Evolutionary conservation across 2,329 filamentous ascomycete species (phyloP), one percentile per base, ranked within the genome.

Genomic region (Albophoma yamanashiensis): DNA sequence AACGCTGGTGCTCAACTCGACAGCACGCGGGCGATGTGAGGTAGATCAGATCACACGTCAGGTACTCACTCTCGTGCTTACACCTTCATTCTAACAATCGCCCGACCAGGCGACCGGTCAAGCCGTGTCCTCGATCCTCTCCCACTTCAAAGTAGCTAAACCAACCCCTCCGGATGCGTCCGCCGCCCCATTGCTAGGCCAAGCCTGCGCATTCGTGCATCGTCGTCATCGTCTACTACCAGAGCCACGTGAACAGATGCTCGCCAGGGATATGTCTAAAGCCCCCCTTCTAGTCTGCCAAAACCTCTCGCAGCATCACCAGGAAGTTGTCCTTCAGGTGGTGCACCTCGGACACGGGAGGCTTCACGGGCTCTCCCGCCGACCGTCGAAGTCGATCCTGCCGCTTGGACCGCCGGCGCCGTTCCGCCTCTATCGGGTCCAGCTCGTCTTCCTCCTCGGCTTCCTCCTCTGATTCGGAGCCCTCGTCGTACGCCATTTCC

Each of bases 341-440:
- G 69, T 89, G 80, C 58, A 96, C 82, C 77, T 96, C 92, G 31
- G 74, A 78, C n/a, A 96, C 84, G 1, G 79, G 75, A 4, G 92
- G 92, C 76, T 96, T 97, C 58, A 80, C 78, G 1, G 92, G 92
- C 76, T 96, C 91, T 39, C 92, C 92, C 1, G 92, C 91, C 52
- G 83, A 88, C 58, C 91, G 81, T 64, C 91, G 83, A 58, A 99
- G 79, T 62, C 89, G 84, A 70, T 96, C 92, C 69, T 92, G 89
- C 66, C 83, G 85, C 77, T 87, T 89, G 11, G 85, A 82, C 64
- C 93, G 82, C 62, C 91, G 82, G 68, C 87, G 89, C 62, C 93
- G 80, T 78, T 97, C 94, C 7, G 90, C 89, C 63, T 87, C 86
- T 64, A 99, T 95, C 1, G 93, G 92, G 69, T 97, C 92, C 62